Evolutionary conservation across 352 stramenopile genomes (phyloP), one percentile per base, ranked within the genome.

Genomic region (Peronospora destructor): DNA sequence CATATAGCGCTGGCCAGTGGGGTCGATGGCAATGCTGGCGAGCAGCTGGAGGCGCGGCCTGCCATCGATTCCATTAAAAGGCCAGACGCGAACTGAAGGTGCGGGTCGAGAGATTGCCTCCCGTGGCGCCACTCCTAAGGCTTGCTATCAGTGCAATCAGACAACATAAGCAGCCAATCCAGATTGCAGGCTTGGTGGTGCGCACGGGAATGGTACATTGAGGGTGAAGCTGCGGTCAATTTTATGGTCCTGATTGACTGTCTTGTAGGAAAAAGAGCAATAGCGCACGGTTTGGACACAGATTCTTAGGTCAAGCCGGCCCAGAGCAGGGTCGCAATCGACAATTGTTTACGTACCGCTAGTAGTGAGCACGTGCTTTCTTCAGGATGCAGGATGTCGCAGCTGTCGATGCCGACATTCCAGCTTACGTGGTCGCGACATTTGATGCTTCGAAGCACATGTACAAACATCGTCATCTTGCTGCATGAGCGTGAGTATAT

Each of bases 191-290:
- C 40, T 89, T 76, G 0, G 89, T 97, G n/a, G 87, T 98, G 35
- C 79, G 93, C 30, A 93, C 90, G 4, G 85, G 84, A 79, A 83
- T 90, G 50, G 76, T 97, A 38, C 28, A 37, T 46, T 34, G 6
- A 23, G 5, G n/a, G 41, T 30, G 36, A 21, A 29, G 4, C 30
- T 14, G 16, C 1, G 4, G 13, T 36, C 11, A 1, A 6, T 4
- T 36, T 6, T 61, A 14, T 2, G 1, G 2, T 36, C 12, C 11
- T 35, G 34, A 19, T n/a, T 45, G 6, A 26, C 6, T 51, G 23
- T 35, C 58, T 97, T 98, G 91, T 87, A 97, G 56, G 91, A 98
- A 69, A 84, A 61, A 6, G 67, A 80, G 44, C 68, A 90, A 17
- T 71, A 86, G 34, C 97, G 96, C 53, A 0, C 55, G 57, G 0